These are phyloP conservation scores for Candolleomyces efflorescens DNA, from an alignment of 768 basidiomycete genomes.

Conservation along the genomic window DNA sequence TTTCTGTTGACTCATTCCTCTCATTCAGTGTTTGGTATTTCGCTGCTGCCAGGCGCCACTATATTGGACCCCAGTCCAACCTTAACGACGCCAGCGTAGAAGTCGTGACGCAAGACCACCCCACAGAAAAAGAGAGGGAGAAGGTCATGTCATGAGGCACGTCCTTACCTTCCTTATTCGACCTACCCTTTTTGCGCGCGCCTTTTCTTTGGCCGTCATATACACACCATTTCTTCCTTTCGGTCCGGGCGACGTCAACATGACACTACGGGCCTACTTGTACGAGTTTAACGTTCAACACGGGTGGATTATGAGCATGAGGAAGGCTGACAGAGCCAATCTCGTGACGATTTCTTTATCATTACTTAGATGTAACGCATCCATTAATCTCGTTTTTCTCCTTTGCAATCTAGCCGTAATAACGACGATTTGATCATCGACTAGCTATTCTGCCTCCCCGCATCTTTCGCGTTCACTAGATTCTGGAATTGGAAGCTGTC, in stretches of 20 bases:
- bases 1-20: conserved; percentile 1
- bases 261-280: too few species aligned
- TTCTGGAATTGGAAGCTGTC: too few species aligned
- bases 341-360: too few species aligned
- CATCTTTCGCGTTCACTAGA: too few species aligned
- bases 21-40: conserved; percentile 46
- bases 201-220: background rate
- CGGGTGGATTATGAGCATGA: too few species aligned
- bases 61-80: conserved; percentile 56
- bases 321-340: too few species aligned
- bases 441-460: too few species aligned
- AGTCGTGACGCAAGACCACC: background rate
- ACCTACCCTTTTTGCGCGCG: background rate
- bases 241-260: background rate
- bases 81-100: conserved; percentile 27
- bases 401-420: too few species aligned
- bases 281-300: too few species aligned
- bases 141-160: conserved; percentile 2
- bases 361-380: too few species aligned
- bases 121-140: background rate
- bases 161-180: background rate
- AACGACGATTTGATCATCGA: too few species aligned
- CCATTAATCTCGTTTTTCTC: too few species aligned
- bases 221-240: background rate
- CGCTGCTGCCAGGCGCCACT: conserved; percentile 48